A percentile compares a stretch with the other conserved stretches of the same genome.
Evolutionary conservation across 441 rosid genomes (phyloP).

Genomic region (Rhodomyrtus psidioides): DNA sequence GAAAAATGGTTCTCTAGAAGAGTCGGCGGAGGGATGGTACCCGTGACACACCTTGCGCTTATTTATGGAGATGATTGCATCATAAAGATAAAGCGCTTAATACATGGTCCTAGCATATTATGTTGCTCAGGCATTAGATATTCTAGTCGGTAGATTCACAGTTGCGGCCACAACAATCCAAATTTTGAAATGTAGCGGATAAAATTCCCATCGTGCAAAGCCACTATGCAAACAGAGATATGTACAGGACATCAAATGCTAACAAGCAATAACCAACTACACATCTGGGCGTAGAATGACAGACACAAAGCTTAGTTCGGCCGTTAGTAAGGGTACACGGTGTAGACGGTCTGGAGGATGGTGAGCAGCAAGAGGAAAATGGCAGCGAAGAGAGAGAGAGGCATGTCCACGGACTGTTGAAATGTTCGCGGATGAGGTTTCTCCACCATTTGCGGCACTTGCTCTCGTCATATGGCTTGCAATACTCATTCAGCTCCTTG

Average conservation of each 20-base stretch:
- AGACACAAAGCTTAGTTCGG: background rate
- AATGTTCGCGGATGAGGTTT: background rate
- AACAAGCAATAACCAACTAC: background rate
- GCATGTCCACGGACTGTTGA: slow-evolving; percentile 6
- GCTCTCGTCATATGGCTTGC: background rate
- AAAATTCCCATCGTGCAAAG: background rate
- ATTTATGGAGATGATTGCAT: background rate
- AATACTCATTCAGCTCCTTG: background rate
- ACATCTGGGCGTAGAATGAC: background rate
- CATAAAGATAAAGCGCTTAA: background rate
- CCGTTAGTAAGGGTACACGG: slow-evolving; percentile 2
- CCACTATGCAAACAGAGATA: background rate
- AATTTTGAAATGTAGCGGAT: background rate
- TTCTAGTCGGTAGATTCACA: background rate
- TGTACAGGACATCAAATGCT: background rate
- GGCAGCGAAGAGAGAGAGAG: background rate
- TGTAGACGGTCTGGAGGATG: background rate
- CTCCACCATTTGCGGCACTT: slow-evolving; percentile 3
- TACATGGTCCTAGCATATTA: background rate
- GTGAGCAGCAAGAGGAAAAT: background rate
- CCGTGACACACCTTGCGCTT: background rate
- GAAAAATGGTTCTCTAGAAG: background rate
- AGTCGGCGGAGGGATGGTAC: background rate
- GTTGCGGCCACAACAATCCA: no score
- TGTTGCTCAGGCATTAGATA: background rate